phyloP scores from a whole-genome alignment of 2,329 filamentous ascomycete genomes.

The Diaporthe ampelina region DNA sequence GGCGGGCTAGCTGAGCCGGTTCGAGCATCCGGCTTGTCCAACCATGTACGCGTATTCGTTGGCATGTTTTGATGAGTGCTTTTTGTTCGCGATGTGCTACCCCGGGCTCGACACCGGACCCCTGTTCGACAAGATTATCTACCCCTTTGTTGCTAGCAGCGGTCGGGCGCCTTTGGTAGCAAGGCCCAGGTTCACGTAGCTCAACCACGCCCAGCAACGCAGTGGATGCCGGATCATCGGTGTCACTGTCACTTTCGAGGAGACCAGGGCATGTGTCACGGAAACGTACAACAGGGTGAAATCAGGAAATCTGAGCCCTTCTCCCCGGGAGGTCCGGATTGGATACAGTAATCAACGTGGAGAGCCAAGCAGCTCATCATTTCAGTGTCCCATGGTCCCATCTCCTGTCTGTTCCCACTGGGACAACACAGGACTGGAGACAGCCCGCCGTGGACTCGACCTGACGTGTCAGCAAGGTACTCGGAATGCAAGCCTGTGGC shows the following conservation, averaged over 20 bases:
- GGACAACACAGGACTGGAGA: slow-evolving; percentile 8
- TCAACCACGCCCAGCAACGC: slow-evolving; percentile 1
- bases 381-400: not conserved
- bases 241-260: not conserved
- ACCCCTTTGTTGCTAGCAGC: not conserved
- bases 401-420: not conserved
- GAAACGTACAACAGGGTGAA: not conserved
- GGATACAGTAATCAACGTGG: not conserved
- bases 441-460: not conserved
- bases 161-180: not conserved
- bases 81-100: not conserved
- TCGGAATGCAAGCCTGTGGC: not conserved
- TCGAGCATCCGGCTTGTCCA: not conserved
- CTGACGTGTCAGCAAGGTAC: not conserved
- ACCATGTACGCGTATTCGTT: slow-evolving; percentile 2
- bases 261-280: not conserved
- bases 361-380: slow-evolving; percentile 6
- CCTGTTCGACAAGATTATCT: not conserved
- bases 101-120: not conserved
- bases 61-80: not conserved
- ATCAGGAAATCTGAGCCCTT: not conserved
- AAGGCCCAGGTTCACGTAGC: not conserved
- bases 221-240: not conserved
- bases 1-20: too few relatives aligned
- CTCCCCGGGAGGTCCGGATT: not conserved